Conservation (phyloP, 345 rosid genomes). For the Garcia nutans region DNA sequence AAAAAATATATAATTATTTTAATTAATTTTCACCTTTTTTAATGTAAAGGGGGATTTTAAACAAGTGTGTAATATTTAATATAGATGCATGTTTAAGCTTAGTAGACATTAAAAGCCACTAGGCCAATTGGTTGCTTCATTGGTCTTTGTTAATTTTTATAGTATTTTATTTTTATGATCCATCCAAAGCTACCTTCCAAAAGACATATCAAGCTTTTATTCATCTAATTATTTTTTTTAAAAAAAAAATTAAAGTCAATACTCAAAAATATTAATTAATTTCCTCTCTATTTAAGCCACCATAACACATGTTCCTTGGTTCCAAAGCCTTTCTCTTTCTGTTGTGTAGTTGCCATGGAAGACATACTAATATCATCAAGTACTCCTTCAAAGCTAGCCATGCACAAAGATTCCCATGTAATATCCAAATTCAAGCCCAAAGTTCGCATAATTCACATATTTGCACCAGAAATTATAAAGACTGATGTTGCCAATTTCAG, state of each 20-base stretch:
- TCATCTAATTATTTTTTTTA: background rate
- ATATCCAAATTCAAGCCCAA: conserved; percentile 35
- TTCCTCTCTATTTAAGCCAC: conserved; percentile 5
- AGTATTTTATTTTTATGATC: background rate
- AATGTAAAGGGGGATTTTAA: background rate
- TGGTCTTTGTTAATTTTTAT: background rate
- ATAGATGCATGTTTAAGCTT: background rate
- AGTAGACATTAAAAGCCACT: background rate
- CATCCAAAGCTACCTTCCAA: background rate
- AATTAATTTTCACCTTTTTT: no score
- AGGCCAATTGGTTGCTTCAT: background rate
- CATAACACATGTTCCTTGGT: background rate
- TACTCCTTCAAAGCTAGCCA: conserved; percentile 21
- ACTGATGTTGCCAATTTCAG: conserved; percentile 46
- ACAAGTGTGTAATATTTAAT: background rate
- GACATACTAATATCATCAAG: background rate
- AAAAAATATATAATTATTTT: no score
- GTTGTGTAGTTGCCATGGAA: conserved; percentile 1
- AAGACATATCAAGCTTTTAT: background rate
- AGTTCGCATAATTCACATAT: conserved; percentile 46
- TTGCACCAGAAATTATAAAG: conserved; percentile 51
- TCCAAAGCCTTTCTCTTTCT: background rate
- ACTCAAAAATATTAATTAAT: background rate
- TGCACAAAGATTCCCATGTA: conserved; percentile 29
- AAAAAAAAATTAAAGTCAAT: background rate